Conservation (phyloP, 768 basidiomycete genomes). For the Tulasnella sp. region DNA sequence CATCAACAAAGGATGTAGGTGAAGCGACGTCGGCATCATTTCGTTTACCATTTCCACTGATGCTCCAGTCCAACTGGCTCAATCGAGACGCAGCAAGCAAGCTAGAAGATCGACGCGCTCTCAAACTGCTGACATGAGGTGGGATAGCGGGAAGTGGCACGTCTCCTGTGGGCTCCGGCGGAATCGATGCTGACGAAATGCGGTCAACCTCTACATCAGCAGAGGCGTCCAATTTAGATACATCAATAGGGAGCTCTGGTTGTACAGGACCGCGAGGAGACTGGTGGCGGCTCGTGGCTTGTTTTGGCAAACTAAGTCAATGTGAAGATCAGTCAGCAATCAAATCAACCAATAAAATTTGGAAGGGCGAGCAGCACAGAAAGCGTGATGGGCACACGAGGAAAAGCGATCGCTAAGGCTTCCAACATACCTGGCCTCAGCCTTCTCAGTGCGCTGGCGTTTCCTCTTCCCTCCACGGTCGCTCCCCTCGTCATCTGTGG, state of each 20-base stretch:
- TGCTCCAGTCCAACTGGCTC: constrained; percentile 13
- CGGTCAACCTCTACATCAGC: background rate
- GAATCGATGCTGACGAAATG: background rate
- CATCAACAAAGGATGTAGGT: background rate
- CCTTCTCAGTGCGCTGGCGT: constrained; percentile 12
- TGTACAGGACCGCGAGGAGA: background rate
- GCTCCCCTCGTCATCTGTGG: constrained; percentile 33
- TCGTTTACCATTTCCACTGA: constrained; percentile 6
- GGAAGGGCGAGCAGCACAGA: background rate
- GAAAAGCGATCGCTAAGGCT: constrained; percentile 3
- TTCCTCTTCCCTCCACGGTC: constrained; percentile 39
- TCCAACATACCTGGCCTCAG: background rate
- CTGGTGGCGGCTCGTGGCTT: background rate
- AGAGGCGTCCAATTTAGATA: background rate
- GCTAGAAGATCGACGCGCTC: constrained; percentile 7
- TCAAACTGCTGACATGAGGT: constrained; percentile 3
- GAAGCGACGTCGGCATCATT: constrained; percentile 2
- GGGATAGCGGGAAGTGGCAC: background rate
- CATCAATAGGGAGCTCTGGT: background rate
- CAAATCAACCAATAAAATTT: background rate
- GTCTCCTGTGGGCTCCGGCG: constrained; percentile 1
- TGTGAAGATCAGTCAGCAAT: constrained; percentile 7
- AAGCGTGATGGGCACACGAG: background rate
- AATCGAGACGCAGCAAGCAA: constrained; percentile 13
- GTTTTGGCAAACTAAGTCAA: constrained; percentile 1